Percentiles rank a stretch among this genome's conserved stretches.
phyloP scores from a whole-genome alignment of 163 green algal species.

The Scenedesmus sp. region DNA sequence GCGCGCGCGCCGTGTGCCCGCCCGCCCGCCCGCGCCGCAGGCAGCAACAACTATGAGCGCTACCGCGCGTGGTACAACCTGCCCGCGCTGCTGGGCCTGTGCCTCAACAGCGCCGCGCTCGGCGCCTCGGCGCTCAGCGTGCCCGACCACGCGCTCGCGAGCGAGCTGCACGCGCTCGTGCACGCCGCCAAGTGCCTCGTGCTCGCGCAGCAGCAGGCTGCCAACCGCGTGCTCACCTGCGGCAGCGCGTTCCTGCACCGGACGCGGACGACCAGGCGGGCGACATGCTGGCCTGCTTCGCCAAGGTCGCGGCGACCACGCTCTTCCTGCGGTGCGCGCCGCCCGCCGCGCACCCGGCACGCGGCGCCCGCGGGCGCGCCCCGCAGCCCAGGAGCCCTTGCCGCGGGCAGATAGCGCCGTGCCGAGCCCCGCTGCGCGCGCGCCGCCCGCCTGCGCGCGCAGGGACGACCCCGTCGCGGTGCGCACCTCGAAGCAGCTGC shows the following conservation, averaged over 20 bases:
- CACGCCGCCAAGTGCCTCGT: conserved; percentile 35
- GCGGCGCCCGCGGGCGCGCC: too few species aligned
- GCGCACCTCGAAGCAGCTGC: conserved; percentile 37
- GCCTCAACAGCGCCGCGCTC: conserved; percentile 33
- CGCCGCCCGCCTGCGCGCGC: not conserved
- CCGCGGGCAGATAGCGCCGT: too few species aligned
- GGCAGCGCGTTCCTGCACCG: conserved; percentile 45
- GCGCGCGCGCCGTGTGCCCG: too few species aligned
- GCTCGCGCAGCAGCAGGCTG: conserved; percentile 35
- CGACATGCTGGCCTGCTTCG: conserved; percentile 38
- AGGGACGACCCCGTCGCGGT: conserved; percentile 29
- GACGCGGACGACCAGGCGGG: conserved; percentile 16
- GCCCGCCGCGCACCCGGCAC: not conserved
- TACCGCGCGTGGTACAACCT: conserved; percentile 43
- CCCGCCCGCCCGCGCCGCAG: too few species aligned
- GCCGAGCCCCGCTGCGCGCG: too few species aligned
- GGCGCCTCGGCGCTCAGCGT: not conserved
- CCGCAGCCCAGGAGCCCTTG: too few species aligned
- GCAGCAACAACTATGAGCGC: conserved; percentile 45
- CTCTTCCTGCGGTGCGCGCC: conserved; percentile 24
- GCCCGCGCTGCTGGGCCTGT: conserved; percentile 33
- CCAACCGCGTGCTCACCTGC: conserved; percentile 30
- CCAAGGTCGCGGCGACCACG: conserved; percentile 23
- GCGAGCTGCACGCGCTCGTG: conserved; percentile 41
- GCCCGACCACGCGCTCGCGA: conserved; percentile 23